These are phyloP conservation scores for Dictyostelium firmibasis DNA, from an alignment of 78 protist species.

Conservation along the genomic window DNA sequence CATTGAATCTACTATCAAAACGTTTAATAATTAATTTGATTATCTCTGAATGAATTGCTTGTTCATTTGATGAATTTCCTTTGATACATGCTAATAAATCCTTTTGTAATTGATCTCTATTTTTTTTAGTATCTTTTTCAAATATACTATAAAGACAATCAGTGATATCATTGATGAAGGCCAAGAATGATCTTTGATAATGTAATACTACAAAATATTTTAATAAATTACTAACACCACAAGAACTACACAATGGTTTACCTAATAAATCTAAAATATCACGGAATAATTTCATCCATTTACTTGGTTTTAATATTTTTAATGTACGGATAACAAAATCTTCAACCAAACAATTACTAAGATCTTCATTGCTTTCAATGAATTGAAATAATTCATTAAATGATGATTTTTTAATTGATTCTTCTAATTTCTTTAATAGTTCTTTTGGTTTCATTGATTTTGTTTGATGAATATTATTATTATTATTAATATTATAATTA, in stretches of 20 bases:
- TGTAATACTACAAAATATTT: not conserved
- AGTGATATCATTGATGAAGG: constrained; percentile 1
- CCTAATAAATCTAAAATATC: not conserved
- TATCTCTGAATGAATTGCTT: not conserved
- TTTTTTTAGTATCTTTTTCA: constrained; percentile 20
- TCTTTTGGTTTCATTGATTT: not conserved
- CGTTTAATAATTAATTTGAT: not conserved
- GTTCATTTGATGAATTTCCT: not conserved
- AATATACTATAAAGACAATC: constrained; percentile 22
- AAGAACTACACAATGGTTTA: not conserved
- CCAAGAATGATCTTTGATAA: not conserved
- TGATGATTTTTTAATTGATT: not conserved
- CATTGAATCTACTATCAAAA: not conserved
- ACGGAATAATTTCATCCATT: constrained; percentile 8
- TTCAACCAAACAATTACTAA: not conserved
- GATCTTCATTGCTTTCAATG: not conserved
- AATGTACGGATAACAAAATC: not conserved
- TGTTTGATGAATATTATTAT: not conserved
- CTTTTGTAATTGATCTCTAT: not conserved
- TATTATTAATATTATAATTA: not conserved
- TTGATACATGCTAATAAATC: not conserved
- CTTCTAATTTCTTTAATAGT: not conserved
- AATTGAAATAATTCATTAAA: not conserved
- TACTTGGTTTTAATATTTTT: constrained; percentile 3
- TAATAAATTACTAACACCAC: not conserved